Evolutionary conservation across 1,139 yeast species (phyloP), one percentile per base, ranked within the genome.

Genomic region (Diutina ranongensis): DNA sequence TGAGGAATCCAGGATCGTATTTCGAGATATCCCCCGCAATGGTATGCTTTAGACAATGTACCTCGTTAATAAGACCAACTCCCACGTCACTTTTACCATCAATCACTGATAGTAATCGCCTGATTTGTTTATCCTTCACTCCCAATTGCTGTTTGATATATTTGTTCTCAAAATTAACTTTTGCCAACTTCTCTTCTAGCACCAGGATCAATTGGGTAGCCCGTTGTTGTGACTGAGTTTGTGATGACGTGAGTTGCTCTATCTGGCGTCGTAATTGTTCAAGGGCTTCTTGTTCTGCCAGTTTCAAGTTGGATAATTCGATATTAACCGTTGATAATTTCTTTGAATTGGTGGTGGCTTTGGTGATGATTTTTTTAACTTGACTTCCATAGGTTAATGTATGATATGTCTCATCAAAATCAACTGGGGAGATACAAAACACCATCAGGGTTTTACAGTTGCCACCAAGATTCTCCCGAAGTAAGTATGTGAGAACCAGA

Each of bases 401-500:
- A 40, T 84, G 83, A 51, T 76, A 61, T 0, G 86, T 79, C 54
- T 84, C 94, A 20, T 83, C 92, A 55, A 76, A 77, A 56, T 80
- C 87, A 13, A 83, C 68, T 0, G 94, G 89, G 0, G 89, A 79
- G 1, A 83, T 66, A 57, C 89, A 82, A 35, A 85, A 85, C 8
- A 83, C 68, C 89, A 83, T 83, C 38, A 78, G 78, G 1, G 87
- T 83, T 54, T 79, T 80, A 22, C 86, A 78, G 54, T 83, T 83
- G 1, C 92, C 92, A 1, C 86, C 83, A 33, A 83, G 65, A 51
- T 78, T 78, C 52, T 83, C 89, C 54, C 80, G 80, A 48, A 84
- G 66, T 3, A 84, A 62, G 74, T 87, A 82, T 0, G 94, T 84
- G 48, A 84, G 63, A 0, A 71, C 68, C 0, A 92, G 83, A 52